These are phyloP conservation scores for Quercus robur DNA, from an alignment of 306 rosid species.

Conservation along the genomic window DNA sequence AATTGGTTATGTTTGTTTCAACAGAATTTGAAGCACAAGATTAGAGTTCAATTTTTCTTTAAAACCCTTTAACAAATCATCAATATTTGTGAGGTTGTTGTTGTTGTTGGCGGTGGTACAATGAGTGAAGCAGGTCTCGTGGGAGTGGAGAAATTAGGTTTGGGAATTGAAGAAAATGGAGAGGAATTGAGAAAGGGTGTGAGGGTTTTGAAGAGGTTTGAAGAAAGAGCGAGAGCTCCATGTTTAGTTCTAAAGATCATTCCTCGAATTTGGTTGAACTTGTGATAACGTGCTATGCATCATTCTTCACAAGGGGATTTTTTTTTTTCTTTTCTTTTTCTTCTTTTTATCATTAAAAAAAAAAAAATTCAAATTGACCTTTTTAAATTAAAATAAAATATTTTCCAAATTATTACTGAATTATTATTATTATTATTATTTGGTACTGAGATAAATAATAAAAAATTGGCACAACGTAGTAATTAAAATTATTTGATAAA, in stretches of 20 bases:
- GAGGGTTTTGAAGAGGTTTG: conserved; percentile 10
- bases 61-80: conserved; percentile 27
- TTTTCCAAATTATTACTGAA: no score
- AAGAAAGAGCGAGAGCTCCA: conserved; percentile 8
- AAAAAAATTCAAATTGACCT: no score
- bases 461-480: no score
- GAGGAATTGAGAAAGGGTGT: conserved; percentile 19
- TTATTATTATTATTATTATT: no score
- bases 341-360: no score
- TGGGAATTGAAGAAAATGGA: conserved; percentile 22
- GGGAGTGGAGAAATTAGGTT: conserved; percentile 13
- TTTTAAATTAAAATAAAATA: no score
- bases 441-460: no score
- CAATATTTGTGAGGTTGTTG: conserved; percentile 8
- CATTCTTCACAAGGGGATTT: no score
- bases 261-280: background rate
- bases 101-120: background rate
- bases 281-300: no score
- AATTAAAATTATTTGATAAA: no score
- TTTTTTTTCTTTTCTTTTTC: no score
- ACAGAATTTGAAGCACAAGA: conserved; percentile 40
- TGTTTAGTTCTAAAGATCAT: conserved; percentile 19
- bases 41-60: conserved; percentile 36
- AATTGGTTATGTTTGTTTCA: background rate
- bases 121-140: conserved; percentile 18